A percentile compares a stretch with the other conserved stretches of the same genome.
Evolutionary conservation across 2,329 filamentous ascomycete species (phyloP).

Genomic region (Pyricularia grisea): DNA sequence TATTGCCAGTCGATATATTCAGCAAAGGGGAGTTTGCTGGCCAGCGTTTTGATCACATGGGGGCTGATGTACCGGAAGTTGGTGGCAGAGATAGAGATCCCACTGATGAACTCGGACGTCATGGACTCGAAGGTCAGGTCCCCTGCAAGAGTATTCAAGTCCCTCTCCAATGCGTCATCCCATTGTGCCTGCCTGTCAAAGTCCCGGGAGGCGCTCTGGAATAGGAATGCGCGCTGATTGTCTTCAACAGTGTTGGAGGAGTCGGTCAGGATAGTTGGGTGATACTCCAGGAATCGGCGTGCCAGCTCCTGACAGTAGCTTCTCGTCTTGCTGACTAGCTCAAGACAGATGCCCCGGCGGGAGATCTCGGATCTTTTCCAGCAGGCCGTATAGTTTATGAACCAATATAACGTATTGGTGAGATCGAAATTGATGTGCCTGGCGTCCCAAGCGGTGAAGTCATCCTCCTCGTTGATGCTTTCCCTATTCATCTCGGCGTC

Average conservation of each 20-base stretch:
- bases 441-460: background rate
- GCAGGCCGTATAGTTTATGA: background rate
- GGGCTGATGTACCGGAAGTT: background rate
- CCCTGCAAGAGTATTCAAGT: background rate
- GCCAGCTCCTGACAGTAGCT: background rate
- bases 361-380: background rate
- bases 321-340: background rate
- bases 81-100: background rate
- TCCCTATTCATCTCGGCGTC: background rate
- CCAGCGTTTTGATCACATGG: background rate
- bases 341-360: background rate
- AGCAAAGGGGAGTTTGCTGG: background rate
- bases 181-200: background rate
- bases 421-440: background rate
- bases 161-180: background rate
- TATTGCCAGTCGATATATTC: background rate
- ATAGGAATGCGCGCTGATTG: background rate
- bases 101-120: background rate
- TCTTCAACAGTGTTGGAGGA: background rate
- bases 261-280: background rate
- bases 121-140: too few species aligned
- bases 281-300: background rate
- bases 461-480: background rate
- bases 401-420: background rate
- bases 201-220: background rate